Percentiles rank a stretch among this genome's conserved stretches.
Conservation (phyloP, 768 basidiomycete species). For the Mycena filopes region DNA sequence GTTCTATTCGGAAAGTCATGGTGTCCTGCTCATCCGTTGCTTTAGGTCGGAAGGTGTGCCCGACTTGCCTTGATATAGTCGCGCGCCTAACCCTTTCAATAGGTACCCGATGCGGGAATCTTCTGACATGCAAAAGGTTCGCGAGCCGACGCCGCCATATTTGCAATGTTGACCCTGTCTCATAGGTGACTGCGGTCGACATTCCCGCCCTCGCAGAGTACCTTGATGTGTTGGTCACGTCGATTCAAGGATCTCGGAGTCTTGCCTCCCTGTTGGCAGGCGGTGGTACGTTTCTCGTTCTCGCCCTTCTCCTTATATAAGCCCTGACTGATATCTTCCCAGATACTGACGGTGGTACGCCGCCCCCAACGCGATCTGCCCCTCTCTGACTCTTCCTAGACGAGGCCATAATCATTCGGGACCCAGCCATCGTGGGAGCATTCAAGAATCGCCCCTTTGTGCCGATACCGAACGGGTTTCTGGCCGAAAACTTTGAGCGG, state of each 20-base stretch:
- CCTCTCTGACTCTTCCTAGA: conserved; percentile 7
- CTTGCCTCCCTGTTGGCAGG: conserved; percentile 22
- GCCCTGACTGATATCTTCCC: background rate
- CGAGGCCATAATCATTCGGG: conserved; percentile 26
- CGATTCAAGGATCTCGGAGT: conserved; percentile 18
- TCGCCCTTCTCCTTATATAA: too few relatives aligned
- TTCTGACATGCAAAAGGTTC: conserved; percentile 28
- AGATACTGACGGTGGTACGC: conserved; percentile 28
- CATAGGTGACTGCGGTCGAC: conserved; percentile 24
- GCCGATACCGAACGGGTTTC: conserved; percentile 3
- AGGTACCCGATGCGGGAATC: conserved; percentile 28
- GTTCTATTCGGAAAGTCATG: background rate
- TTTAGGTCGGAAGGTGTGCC: conserved; percentile 13
- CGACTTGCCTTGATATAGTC: too few relatives aligned
- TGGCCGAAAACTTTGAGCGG: conserved; percentile 12
- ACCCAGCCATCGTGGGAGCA: conserved; percentile 3
- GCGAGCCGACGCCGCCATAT: background rate
- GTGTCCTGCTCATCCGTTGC: background rate
- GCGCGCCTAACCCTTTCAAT: background rate
- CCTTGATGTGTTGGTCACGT: conserved; percentile 17
- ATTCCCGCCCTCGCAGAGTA: conserved; percentile 8
- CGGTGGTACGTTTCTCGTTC: conserved; percentile 4
- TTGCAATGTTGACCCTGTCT: background rate
- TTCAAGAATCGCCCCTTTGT: conserved; percentile 18
- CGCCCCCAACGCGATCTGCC: background rate